These are phyloP conservation scores for Cucurbita argyrosperma DNA, from an alignment of 306 rosid genomes.

Conservation along the genomic window DNA sequence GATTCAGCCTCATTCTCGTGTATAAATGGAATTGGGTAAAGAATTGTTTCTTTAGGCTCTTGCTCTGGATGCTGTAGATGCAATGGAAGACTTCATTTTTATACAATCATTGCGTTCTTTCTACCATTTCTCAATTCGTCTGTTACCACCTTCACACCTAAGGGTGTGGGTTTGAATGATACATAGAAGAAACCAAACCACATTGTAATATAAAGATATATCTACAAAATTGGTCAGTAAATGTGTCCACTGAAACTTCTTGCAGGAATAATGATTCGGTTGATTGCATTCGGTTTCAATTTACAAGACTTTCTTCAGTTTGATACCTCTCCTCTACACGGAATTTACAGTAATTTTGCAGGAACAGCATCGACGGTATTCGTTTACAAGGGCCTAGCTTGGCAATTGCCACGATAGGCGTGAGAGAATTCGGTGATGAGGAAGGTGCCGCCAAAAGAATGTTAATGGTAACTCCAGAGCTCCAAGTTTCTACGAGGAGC, in stretches of 20 bases:
- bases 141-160: not conserved
- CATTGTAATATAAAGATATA: not conserved
- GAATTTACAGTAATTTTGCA: not conserved
- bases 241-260: not conserved
- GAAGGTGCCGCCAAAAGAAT: not conserved
- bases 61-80: not conserved
- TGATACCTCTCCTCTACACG: not conserved
- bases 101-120: not conserved
- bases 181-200: not conserved
- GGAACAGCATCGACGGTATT: not conserved
- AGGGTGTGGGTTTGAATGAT: not conserved
- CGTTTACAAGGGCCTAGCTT: not conserved
- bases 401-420: not conserved
- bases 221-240: not conserved
- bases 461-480: not conserved
- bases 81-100: not conserved
- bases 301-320: not conserved
- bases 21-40: not conserved
- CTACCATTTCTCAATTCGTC: not conserved
- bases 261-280: not conserved
- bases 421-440: not conserved
- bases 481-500: not conserved
- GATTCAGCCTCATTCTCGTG: not conserved
- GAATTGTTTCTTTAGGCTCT: not conserved
- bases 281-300: not conserved